Evolutionary conservation across 2,329 filamentous ascomycete species (phyloP), one percentile per base, ranked within the genome.

Genomic region (Fusarium sp.): DNA sequence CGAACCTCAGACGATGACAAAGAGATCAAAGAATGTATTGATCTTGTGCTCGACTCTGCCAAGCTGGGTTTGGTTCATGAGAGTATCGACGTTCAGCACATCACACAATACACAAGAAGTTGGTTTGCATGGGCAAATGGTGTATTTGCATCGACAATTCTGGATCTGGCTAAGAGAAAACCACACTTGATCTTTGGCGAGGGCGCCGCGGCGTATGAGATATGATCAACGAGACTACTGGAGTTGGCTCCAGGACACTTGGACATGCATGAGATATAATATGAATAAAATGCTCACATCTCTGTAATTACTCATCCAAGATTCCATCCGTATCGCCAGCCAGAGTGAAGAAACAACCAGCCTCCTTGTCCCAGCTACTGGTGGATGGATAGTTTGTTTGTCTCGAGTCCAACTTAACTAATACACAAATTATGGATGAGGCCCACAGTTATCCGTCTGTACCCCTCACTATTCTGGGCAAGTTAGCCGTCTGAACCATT

Each of bases 71-170:
- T 99, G 47, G 85, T 99, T 3, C 95, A 99, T 74, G 96, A 99
- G 81, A 97, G 92, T 72, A 88, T 99, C 39, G 88, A 97, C 73
- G 95, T 98, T 7, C 89, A 95, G 63, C 75, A 79, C 39, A 72
- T 81, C 4, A 63, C 68, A n/a, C 80, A 82, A 21, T 98, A 96
- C 78, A 97, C 95, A 3, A 85, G 94, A 67, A 93, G 91, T 75
- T 98, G 95, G 95, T 98, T 98, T 77, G 93, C 95, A 4, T 98
- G 94, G 96, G 96, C 96, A 13, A 99, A 99, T 72, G 96, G 93
- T 1, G 93, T 99, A 13, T 98, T 97, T 80, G 94, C 95, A 15
- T 90, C 93, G 78, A 97, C 94, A 0, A 93, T 99, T 43, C 81
- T 99, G 50, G 93, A 97, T 81, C 77, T 99, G 51, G 96, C 94